Evolutionary conservation across 352 stramenopile genomes (phyloP).

Genomic region (Phytophthora syringae): DNA sequence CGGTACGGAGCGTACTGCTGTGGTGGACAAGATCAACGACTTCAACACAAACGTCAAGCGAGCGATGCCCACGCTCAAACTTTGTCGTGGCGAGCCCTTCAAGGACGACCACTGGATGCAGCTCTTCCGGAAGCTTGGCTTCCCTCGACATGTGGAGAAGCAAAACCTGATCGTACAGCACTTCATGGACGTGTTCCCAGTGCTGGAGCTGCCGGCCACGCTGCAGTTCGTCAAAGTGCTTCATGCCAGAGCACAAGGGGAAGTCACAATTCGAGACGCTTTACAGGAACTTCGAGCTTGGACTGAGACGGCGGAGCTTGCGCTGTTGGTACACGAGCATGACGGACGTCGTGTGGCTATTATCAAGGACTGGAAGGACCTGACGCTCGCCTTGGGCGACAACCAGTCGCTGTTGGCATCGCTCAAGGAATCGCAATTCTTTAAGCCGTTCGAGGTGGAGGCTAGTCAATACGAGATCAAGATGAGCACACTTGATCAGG

Average conservation of each 20-base stretch:
- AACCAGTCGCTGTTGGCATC: conserved; percentile 95
- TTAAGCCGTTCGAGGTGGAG: conserved; percentile 94
- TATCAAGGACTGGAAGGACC: conserved; percentile 97
- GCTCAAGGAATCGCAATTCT: conserved; percentile 96
- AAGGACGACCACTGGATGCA: conserved; percentile 97
- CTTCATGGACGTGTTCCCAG: conserved; percentile 85
- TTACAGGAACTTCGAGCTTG: conserved; percentile 94
- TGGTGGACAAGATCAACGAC: conserved; percentile 81
- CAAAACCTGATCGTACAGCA: conserved; percentile 92
- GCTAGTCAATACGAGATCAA: conserved; percentile 92
- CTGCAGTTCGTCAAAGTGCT: conserved; percentile 95
- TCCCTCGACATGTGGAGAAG: conserved; percentile 86
- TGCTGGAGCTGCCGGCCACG: conserved; percentile 81
- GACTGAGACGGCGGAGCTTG: conserved; percentile 92
- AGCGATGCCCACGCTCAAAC: conserved; percentile 93
- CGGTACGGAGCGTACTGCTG: conserved; percentile 57
- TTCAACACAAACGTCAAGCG: conserved; percentile 88
- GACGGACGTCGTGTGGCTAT: conserved; percentile 79
- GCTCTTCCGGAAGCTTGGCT: conserved; percentile 92
- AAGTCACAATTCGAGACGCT: conserved; percentile 96
- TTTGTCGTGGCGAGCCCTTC: conserved; percentile 94
- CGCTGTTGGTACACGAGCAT: conserved; percentile 90
- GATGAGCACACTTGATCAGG: conserved; percentile 87
- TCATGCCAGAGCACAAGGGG: conserved; percentile 87
- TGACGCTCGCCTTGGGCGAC: conserved; percentile 94